Percentiles rank a stretch among this genome's conserved stretches.
Evolutionary conservation across 1,284 basidiomycete species (phyloP).

Genomic region (Malassezia japonica): DNA sequence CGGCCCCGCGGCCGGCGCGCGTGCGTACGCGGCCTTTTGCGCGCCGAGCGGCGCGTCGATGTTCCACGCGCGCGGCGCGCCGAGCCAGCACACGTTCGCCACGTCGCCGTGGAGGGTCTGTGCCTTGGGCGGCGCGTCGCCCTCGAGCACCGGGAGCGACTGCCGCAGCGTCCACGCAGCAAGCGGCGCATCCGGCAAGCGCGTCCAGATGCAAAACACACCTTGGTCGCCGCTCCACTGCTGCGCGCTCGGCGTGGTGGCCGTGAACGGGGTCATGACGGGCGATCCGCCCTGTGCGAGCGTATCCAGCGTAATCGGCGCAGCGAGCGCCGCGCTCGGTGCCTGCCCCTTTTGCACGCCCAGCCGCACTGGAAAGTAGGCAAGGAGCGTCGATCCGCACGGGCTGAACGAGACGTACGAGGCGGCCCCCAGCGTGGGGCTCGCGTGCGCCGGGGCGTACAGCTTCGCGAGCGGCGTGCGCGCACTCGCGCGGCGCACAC

Average conservation of each 20-base stretch:
- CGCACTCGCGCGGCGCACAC: background rate
- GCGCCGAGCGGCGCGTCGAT: background rate
- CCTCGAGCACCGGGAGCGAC: conserved; percentile 1
- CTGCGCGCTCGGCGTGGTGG: background rate
- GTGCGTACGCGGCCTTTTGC: background rate
- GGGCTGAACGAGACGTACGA: conserved; percentile 10
- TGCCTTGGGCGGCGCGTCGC: background rate
- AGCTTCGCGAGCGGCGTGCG: background rate
- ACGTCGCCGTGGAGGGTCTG: background rate
- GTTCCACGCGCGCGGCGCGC: conserved; percentile 4
- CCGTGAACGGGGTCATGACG: background rate
- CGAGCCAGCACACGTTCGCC: conserved; percentile 2
- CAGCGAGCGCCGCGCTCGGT: background rate
- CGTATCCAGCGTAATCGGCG: background rate
- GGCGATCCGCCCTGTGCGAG: background rate
- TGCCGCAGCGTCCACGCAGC: conserved; percentile 4
- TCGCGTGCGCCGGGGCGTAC: background rate
- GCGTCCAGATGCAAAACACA: conserved; percentile 13
- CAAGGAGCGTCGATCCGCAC: conserved; percentile 11
- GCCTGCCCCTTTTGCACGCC: too few relatives aligned
- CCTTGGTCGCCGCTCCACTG: conserved; percentile 1
- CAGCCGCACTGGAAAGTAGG: conserved; percentile 8
- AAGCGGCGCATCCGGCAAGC: background rate
- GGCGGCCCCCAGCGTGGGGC: background rate
- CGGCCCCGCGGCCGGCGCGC: conserved; percentile 6